phyloP scores from a whole-genome alignment of 2,329 filamentous ascomycete genomes.

The Shiraia sp. region DNA sequence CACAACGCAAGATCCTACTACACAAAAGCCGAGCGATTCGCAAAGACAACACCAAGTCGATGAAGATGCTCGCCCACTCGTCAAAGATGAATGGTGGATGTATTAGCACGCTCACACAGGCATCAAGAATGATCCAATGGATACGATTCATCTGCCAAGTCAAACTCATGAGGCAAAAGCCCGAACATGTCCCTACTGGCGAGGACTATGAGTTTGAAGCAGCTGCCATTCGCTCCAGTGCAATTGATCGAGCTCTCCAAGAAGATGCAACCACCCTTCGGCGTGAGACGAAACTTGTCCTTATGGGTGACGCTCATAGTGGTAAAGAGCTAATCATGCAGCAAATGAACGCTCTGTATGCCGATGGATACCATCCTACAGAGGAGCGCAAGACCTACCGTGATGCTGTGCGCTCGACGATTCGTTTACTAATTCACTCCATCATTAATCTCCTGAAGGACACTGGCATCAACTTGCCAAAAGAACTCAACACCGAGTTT shows the following conservation, averaged over 20 bases:
- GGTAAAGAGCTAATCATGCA: constrained; percentile 44
- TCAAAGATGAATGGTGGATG: constrained; percentile 34
- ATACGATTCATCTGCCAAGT: constrained; percentile 33
- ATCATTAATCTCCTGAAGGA: constrained; percentile 42
- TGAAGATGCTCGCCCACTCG: constrained; percentile 33
- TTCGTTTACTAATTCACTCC: constrained; percentile 37
- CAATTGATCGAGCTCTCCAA: constrained; percentile 40
- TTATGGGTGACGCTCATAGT: constrained; percentile 33
- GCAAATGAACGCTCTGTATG: constrained; percentile 42
- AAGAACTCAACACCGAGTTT: constrained; percentile 32
- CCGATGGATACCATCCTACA: constrained; percentile 37
- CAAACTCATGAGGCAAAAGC: constrained; percentile 25
- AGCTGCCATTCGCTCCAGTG: constrained; percentile 38
- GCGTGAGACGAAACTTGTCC: constrained; percentile 40
- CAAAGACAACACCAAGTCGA: constrained; percentile 34
- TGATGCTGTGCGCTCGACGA: constrained; percentile 32
- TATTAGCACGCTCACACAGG: constrained; percentile 31
- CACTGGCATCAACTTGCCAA: constrained; percentile 34
- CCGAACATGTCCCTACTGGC: constrained; percentile 26
- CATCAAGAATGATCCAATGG: constrained; percentile 41
- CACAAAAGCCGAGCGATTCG: constrained; percentile 43
- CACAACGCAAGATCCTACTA: constrained; percentile 42
- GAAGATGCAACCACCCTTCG: constrained; percentile 37
- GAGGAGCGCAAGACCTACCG: constrained; percentile 35
- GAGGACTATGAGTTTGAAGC: constrained; percentile 38